A percentile compares a stretch with the other conserved stretches of the same genome.
phyloP scores from a whole-genome alignment of 768 basidiomycete species.

The Mycena alexandri region DNA sequence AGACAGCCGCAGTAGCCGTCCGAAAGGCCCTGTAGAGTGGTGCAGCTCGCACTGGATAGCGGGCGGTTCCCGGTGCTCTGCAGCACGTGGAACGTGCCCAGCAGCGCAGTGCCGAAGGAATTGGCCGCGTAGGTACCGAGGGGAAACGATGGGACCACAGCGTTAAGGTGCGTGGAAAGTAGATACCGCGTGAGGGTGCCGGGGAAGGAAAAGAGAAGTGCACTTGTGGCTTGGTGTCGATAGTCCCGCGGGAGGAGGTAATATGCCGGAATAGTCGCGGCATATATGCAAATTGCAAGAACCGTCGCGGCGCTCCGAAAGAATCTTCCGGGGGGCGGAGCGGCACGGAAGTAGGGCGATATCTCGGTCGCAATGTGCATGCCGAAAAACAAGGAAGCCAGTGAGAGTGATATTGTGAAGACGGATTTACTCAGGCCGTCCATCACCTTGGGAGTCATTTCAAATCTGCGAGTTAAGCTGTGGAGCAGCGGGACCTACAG shows the following conservation, averaged over 20 bases:
- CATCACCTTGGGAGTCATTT: conserved; percentile 70
- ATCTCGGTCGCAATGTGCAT: conserved; percentile 65
- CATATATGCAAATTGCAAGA: conserved; percentile 76
- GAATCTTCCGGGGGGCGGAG: conserved; percentile 56
- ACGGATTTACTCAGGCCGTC: conserved; percentile 87
- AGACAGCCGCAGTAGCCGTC: conserved; percentile 98
- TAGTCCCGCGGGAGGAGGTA: conserved; percentile 75
- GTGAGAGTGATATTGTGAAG: conserved; percentile 81
- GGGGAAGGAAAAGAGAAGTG: conserved; percentile 90
- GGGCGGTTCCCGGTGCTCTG: conserved; percentile 63
- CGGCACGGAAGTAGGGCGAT: conserved; percentile 55
- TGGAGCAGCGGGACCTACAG: conserved; percentile 63
- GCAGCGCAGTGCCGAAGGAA: conserved; percentile 82
- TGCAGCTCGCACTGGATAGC: conserved; percentile 69
- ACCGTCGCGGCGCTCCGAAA: conserved; percentile 65
- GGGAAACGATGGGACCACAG: conserved; percentile 70
- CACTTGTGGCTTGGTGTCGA: conserved; percentile 86
- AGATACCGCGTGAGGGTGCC: conserved; percentile 89
- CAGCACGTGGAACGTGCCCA: conserved; percentile 79
- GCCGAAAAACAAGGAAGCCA: conserved; percentile 86
- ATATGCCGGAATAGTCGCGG: conserved; percentile 82
- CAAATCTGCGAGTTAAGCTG: conserved; percentile 13
- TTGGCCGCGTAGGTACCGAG: conserved; percentile 86
- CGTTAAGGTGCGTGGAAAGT: conserved; percentile 81
- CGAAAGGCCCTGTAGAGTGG: conserved; percentile 81